phyloP scores from a whole-genome alignment of 306 rosid species.

The Elaeagnus macrophylla region DNA sequence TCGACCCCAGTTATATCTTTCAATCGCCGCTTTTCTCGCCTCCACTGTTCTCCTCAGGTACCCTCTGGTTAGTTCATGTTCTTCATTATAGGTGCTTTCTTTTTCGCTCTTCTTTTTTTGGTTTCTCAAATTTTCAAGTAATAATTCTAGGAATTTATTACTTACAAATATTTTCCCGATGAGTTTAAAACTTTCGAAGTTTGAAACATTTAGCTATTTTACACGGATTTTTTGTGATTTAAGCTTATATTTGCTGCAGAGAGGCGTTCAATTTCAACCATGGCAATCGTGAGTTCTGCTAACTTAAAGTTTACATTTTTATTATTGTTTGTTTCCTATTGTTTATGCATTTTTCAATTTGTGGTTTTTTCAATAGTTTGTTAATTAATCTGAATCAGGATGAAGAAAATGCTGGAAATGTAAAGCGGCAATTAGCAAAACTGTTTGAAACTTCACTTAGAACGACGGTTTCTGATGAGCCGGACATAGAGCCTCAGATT shows the following conservation, averaged over 20 bases:
- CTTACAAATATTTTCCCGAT: too few relatives aligned
- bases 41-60: constrained; percentile 15
- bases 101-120: not conserved
- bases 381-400: constrained; percentile 32
- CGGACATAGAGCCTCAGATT: constrained; percentile 48
- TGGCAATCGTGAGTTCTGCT: constrained; percentile 46
- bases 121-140: not conserved
- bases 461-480: constrained; percentile 43
- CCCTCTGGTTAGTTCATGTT: constrained; percentile 35
- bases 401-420: constrained; percentile 45
- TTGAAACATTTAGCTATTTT: constrained; percentile 13
- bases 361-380: too few relatives aligned
- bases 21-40: constrained; percentile 43
- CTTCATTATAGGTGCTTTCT: not conserved
- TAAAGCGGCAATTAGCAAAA: constrained; percentile 51
- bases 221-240: constrained; percentile 36
- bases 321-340: not conserved
- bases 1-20: constrained; percentile 31
- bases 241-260: constrained; percentile 36
- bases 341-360: too few relatives aligned
- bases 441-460: constrained; percentile 55
- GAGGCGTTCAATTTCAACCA: constrained; percentile 38
- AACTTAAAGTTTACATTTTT: not conserved
- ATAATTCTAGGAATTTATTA: not conserved
- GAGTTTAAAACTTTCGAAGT: too few relatives aligned